Evolutionary conservation across 2,329 filamentous ascomycete genomes (phyloP), one percentile per base, ranked within the genome.

Genomic region (Beauveria sp.): DNA sequence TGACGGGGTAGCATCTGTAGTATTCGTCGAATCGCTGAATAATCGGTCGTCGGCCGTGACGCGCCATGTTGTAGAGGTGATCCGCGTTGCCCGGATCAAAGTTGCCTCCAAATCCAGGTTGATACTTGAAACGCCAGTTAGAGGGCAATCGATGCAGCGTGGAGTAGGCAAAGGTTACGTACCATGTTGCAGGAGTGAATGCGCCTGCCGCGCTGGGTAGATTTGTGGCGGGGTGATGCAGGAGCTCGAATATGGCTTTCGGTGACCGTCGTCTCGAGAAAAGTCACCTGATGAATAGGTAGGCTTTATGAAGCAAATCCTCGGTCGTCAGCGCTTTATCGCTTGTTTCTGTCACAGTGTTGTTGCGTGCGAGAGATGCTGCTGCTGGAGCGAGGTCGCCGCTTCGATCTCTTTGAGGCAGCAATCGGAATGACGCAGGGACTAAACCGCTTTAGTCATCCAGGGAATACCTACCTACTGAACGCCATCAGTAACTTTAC

Each of bases 1-100:
- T 87, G 69, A 97, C 84, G 49, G 95, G 95, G 72, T 98, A 99
- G 80, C 93, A 97, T 70, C 95, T 88, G 77, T 97, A 98, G 79
- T 96, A 98, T 76, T 99, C 95, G 75, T 99, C 93, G 79, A 99
- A 99, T 64, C 93, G 90, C 69, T 91, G 89, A 59, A 79, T 68
- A 76, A 80, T 69, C 73, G 80, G 74, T 59, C 80, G 76, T 63
- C 82, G 79, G 62, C 76, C 75, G 60, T 71, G 69, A 62, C 73
- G 74, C 43, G 78, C 78, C 75, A 82, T 77, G 70, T 77, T 77
- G 70, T 77, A 79, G 69, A 82, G 76, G 63, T 78, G 74, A 34
- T 77, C 74, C n/a, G 79, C 76, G 67, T 82, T 78, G 64, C 72
- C 73, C 62, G 78, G 75, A 67, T 82, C 79, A 66, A 77, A 79